phyloP scores from a whole-genome alignment of 495 filamentous ascomycete genomes.

The Usnea hakonensis region DNA sequence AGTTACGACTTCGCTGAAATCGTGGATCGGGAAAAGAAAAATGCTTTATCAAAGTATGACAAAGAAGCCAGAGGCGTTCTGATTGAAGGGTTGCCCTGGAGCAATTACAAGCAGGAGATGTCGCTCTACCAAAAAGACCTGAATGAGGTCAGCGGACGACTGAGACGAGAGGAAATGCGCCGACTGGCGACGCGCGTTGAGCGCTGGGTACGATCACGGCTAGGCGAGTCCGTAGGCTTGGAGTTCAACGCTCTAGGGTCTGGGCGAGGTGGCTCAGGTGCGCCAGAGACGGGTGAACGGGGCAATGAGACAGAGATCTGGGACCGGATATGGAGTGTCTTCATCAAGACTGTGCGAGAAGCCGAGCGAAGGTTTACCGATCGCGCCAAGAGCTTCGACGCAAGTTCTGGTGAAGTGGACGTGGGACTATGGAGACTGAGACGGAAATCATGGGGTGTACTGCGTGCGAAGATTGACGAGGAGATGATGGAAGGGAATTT shows the following conservation, averaged over 20 bases:
- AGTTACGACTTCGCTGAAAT: constrained; percentile 93
- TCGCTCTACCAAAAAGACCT: constrained; percentile 67
- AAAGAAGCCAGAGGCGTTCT: constrained; percentile 63
- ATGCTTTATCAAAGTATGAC: constrained; percentile 66
- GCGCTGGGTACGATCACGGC: constrained; percentile 79
- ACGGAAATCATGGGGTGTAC: constrained; percentile 86
- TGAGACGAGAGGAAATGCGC: constrained; percentile 92
- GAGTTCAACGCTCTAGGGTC: constrained; percentile 94
- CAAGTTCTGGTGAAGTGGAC: constrained; percentile 81
- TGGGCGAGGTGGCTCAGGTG: constrained; percentile 69
- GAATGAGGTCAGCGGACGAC: constrained; percentile 68
- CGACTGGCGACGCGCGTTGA: constrained; percentile 84
- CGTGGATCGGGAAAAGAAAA: constrained; percentile 71
- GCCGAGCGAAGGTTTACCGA: constrained; percentile 80
- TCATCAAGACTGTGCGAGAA: constrained; percentile 74
- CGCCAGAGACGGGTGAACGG: constrained; percentile 68
- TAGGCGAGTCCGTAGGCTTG: constrained; percentile 79
- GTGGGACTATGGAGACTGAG: constrained; percentile 88
- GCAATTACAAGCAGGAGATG: constrained; percentile 60
- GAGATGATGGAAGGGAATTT: constrained; percentile 98
- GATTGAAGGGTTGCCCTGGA: constrained; percentile 76
- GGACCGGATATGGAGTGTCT: constrained; percentile 91
- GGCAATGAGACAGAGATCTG: constrained; percentile 74
- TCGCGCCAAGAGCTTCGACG: constrained; percentile 86
- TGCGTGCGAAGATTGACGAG: constrained; percentile 87